Percentiles rank a stretch among this genome's conserved stretches.
phyloP scores from a whole-genome alignment of 257 asterid species.

The Leptodermis oblonga region DNA sequence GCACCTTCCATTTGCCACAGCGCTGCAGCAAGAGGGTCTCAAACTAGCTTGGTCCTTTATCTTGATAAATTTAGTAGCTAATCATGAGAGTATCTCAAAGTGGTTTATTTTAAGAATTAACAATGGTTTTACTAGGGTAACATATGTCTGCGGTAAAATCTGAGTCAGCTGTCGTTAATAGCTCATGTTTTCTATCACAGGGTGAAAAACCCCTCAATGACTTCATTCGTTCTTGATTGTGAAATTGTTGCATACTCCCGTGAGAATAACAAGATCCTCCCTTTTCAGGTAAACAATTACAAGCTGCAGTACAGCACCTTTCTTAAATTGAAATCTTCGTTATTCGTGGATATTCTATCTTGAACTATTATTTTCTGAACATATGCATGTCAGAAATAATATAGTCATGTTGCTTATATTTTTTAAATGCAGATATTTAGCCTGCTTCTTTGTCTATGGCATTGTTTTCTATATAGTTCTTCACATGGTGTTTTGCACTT shows the following conservation, averaged over 20 bases:
- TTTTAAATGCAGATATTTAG: not conserved
- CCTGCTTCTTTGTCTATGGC: not conserved
- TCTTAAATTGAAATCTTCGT: not conserved
- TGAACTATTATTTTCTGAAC: not conserved
- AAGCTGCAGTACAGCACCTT: not conserved
- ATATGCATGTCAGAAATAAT: not conserved
- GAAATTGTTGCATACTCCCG: conserved; percentile 95
- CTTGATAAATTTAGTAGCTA: not conserved
- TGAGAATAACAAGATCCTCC: conserved; percentile 81
- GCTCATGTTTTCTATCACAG: conserved; percentile 39
- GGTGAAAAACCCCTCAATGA: conserved; percentile 57
- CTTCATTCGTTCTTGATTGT: conserved; percentile 93
- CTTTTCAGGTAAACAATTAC: conserved; percentile 65
- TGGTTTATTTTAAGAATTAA: not conserved
- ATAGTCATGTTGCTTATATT: not conserved
- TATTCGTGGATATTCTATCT: not conserved
- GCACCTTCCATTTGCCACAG: not conserved
- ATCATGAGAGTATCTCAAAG: not conserved
- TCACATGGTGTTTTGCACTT: not conserved
- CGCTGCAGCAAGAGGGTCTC: not conserved
- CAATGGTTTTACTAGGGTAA: conserved; percentile 4
- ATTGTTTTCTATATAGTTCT: not conserved
- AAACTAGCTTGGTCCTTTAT: not conserved
- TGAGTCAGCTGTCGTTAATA: conserved; percentile 1
- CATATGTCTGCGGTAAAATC: not conserved